Conservation (phyloP, 2,329 filamentous ascomycete genomes). For the Trichoderma koningiopsis region DNA sequence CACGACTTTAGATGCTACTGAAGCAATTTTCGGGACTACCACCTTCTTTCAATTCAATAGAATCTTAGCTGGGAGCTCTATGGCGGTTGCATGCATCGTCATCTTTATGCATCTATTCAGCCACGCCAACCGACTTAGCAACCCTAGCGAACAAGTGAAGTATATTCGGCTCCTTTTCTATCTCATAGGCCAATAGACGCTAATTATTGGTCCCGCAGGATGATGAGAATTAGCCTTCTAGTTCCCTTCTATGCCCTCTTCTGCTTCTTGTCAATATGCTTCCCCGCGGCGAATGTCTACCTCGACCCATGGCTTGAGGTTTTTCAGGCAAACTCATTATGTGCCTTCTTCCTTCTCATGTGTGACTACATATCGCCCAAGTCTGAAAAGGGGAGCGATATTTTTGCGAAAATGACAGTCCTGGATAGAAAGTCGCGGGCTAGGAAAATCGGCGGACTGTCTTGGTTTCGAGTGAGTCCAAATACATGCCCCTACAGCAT, state of each 20-base stretch:
- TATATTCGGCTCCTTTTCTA: neutral
- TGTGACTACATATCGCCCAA: neutral
- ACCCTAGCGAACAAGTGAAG: neutral
- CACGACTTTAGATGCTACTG: neutral
- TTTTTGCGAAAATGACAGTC: neutral
- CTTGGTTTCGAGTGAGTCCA: neutral
- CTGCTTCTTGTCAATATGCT: neutral
- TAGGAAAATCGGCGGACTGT: neutral
- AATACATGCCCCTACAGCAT: neutral
- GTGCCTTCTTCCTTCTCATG: neutral
- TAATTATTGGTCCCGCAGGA: neutral
- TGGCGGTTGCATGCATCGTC: neutral
- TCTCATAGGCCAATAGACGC: neutral
- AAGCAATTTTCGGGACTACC: neutral
- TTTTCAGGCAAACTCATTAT: neutral
- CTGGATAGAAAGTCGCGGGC: neutral
- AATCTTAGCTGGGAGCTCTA: neutral
- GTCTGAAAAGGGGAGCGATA: neutral
- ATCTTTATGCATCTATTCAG: neutral
- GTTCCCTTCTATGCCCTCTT: neutral
- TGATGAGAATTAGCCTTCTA: neutral
- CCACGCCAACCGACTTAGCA: neutral
- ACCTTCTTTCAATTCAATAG: neutral
- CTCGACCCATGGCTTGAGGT: neutral
- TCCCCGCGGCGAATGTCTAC: neutral